phyloP scores from a whole-genome alignment of 2,329 filamentous ascomycete genomes.

The Kalmusia sp. region DNA sequence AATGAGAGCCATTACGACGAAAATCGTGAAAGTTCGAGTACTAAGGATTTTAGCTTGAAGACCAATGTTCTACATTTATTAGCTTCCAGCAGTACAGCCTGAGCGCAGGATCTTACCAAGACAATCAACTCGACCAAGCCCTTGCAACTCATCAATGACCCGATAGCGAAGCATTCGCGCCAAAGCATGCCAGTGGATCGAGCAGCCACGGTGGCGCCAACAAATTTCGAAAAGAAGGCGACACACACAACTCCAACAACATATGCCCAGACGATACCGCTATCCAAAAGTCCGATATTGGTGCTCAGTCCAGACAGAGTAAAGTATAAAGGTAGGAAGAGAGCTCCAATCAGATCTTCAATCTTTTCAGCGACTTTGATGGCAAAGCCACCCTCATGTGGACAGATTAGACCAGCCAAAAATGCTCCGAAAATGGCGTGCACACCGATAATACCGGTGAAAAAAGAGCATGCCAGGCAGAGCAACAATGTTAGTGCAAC shows the following conservation, averaged over 20 bases:
- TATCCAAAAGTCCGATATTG: slow-evolving; percentile 82
- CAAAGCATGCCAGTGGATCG: slow-evolving; percentile 79
- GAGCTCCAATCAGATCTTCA: slow-evolving; percentile 83
- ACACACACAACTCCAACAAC: slow-evolving; percentile 82
- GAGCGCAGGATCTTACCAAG: slow-evolving; percentile 66
- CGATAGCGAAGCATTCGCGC: slow-evolving; percentile 89
- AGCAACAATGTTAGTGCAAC: slow-evolving; percentile 83
- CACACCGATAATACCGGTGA: slow-evolving; percentile 88
- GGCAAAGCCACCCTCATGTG: slow-evolving; percentile 86
- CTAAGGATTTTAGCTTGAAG: slow-evolving; percentile 83
- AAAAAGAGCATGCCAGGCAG: slow-evolving; percentile 80
- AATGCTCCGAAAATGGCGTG: slow-evolving; percentile 96
- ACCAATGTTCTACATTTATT: slow-evolving; percentile 71
- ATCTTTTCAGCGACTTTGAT: slow-evolving; percentile 94
- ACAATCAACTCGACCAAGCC: slow-evolving; percentile 94
- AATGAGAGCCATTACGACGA: slow-evolving; percentile 90
- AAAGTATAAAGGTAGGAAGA: slow-evolving; percentile 93
- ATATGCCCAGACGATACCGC: slow-evolving; percentile 86
- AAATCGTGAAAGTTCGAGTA: slow-evolving; percentile 85
- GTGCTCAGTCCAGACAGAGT: slow-evolving; percentile 90
- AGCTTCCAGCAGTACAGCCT: slow-evolving; percentile 15
- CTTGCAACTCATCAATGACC: slow-evolving; percentile 94
- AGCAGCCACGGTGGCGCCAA: slow-evolving; percentile 81
- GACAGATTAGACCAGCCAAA: slow-evolving; percentile 85
- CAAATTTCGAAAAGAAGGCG: slow-evolving; percentile 85